These are phyloP conservation scores for Ceratobasidium sp. DNA, from an alignment of 1,284 basidiomycete species.

Conservation along the genomic window DNA sequence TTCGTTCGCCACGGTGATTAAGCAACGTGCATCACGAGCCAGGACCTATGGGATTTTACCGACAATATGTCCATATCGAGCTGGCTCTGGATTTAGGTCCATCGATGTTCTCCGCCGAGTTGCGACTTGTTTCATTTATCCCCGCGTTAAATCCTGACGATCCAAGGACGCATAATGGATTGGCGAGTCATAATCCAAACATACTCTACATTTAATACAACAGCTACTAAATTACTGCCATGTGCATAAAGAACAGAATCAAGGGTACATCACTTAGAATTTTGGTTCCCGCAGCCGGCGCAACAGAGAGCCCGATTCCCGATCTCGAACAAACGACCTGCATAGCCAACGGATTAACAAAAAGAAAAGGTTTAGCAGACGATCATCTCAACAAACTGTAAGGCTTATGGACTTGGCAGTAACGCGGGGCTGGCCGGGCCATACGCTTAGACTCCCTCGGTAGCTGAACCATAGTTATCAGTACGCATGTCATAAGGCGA, in stretches of 20 bases:
- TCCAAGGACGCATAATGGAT: not conserved
- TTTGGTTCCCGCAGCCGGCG: not conserved
- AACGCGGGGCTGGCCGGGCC: no score
- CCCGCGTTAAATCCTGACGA: not conserved
- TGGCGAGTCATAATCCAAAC: not conserved
- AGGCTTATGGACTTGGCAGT: not conserved
- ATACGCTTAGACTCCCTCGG: no score
- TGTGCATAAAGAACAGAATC: conserved; percentile 6
- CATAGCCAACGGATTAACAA: not conserved
- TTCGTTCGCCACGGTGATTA: no score
- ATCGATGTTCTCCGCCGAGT: no score
- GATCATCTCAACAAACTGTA: not conserved
- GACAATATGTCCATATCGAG: no score
- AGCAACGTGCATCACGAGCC: no score
- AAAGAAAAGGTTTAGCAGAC: conserved; percentile 21
- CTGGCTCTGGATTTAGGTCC: no score
- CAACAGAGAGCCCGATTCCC: not conserved
- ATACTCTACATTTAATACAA: conserved; percentile 38
- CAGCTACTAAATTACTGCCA: conserved; percentile 15
- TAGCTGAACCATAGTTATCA: no score
- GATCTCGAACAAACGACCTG: conserved; percentile 8
- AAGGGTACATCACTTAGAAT: conserved; percentile 33
- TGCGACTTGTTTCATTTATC: no score
- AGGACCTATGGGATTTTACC: no score
- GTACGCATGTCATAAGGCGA: no score